These are phyloP conservation scores for Mycena sp. DNA, from an alignment of 1,284 basidiomycete genomes.

Conservation along the genomic window DNA sequence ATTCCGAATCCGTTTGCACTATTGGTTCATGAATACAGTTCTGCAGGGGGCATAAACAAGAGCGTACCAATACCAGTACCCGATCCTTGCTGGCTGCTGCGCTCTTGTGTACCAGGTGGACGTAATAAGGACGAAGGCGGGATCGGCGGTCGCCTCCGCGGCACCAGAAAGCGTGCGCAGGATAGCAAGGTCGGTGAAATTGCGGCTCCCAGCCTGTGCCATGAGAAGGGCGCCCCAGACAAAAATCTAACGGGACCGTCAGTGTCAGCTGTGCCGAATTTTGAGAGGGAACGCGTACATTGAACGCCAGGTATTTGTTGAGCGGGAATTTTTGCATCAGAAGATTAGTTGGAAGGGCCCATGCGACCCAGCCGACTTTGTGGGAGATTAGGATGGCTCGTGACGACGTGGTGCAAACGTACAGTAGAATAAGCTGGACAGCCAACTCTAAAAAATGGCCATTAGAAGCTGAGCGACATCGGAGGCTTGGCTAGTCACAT, in stretches of 20 bases:
- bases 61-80: constrained; percentile 41
- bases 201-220: constrained; percentile 52
- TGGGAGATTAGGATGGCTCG: neutral
- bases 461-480: neutral
- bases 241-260: constrained; percentile 45
- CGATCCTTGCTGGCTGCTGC: constrained; percentile 49
- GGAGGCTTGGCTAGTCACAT: constrained; percentile 24
- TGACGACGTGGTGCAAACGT: constrained; percentile 11
- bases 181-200: constrained; percentile 50
- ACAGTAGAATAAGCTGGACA: constrained; percentile 52
- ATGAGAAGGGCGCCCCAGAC: constrained; percentile 55
- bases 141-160: constrained; percentile 47
- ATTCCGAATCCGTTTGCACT: constrained; percentile 41
- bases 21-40: neutral
- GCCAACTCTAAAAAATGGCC: constrained; percentile 39
- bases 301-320: constrained; percentile 53
- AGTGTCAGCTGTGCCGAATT: constrained; percentile 39
- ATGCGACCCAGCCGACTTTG: constrained; percentile 51
- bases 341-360: constrained; percentile 57
- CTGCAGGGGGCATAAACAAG: too few relatives aligned
- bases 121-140: constrained; percentile 47
- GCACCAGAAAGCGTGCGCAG: constrained; percentile 54
- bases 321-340: constrained; percentile 56
- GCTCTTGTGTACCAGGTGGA: constrained; percentile 51
- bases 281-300: constrained; percentile 32